Evolutionary conservation across 768 basidiomycete genomes (phyloP), one percentile per base, ranked within the genome.

Genomic region (Calocybe cyanea): DNA sequence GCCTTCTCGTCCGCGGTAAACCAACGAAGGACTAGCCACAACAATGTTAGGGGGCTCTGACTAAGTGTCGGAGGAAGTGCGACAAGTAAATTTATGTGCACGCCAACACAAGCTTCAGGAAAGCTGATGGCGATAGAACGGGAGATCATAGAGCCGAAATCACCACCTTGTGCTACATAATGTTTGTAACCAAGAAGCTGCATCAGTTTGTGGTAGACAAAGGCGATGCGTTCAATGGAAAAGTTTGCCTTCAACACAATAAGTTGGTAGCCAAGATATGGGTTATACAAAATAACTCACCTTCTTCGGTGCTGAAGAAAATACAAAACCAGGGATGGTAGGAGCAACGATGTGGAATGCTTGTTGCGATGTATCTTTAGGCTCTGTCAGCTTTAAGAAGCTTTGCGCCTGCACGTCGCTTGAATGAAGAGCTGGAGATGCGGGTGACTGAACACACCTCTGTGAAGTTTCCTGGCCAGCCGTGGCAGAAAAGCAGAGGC

Each of bases 401-500:
- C n/a, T n/a, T n/a, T n/a, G n/a, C n/a, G n/a, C n/a, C n/a, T n/a
- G n/a, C n/a, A n/a, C n/a, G n/a, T n/a, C n/a, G n/a, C n/a, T n/a
- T n/a, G n/a, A n/a, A n/a, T n/a, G n/a, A n/a, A n/a, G n/a, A n/a
- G n/a, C n/a, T n/a, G n/a, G n/a, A n/a, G n/a, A n/a, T n/a, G n/a
- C n/a, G n/a, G n/a, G n/a, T n/a, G n/a, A n/a, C n/a, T n/a, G n/a
- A n/a, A n/a, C n/a, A n/a, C n/a, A n/a, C n/a, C n/a, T n/a, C n/a
- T n/a, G n/a, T n/a, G n/a, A n/a, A n/a, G n/a, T n/a, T n/a, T n/a
- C 67, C 67, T 7, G 66, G 68, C 68, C 79, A 81, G 4, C 79
- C 79, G 51, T 81, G 79, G 10, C 73, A 66, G 53, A 75, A 78
- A n/a, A 80, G 59, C 15, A 81, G 59, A 1, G 79, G 77, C 19